Base-by-base conservation (phyloP, 495 filamentous ascomycete genomes). In the Oleoguttula mirabilis region DNA sequence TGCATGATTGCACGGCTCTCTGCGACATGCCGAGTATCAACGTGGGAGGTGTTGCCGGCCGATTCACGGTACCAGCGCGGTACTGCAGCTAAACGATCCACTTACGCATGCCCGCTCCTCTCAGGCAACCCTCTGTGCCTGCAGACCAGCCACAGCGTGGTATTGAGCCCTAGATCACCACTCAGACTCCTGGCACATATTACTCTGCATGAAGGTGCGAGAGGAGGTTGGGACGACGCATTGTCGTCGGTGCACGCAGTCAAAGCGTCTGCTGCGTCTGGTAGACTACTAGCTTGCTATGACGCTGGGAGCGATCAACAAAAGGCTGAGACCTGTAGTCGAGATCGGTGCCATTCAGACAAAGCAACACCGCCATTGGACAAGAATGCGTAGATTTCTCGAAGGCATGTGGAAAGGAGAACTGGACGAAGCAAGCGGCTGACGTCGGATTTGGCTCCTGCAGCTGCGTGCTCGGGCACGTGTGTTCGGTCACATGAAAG, bases 141-240 rank as follows among this genome's bases (percentile, higher is more conserved):
- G n/a, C n/a, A n/a, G n/a, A 12, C 3, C 10, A 10, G 31, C 39
- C 4, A 43, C 27, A 16, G 15, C 7, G 39, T 43, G 39, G 23
- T n/a, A 10, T 24, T 24, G 27, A 10, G 3, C 10, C 11, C 17
- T 32, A 21, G 27, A 20, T 16, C 30, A 24, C 43, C 43, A 39
- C 15, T 28, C 14, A 23, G 1, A 30, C 25, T 36, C 11, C 11
- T 10, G 7, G 23, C 12, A 1, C 19, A 40, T 10, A 39, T 32
- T 46, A 24, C 34, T 17, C 19, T 39, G 43, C 43, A 31, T 28
- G 16, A 21, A 20, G 15, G 11, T 10, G 14, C n/a, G n/a, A 19
- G 32, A 41, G 44, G 43, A 41, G 44, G 44, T 30, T 47, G 44
- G 44, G 28, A 41, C 15, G 8, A 19, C 21, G 44, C 36, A 30